Conservation (phyloP, 1,284 basidiomycete genomes). For the Taiwanofungus camphoratus region DNA sequence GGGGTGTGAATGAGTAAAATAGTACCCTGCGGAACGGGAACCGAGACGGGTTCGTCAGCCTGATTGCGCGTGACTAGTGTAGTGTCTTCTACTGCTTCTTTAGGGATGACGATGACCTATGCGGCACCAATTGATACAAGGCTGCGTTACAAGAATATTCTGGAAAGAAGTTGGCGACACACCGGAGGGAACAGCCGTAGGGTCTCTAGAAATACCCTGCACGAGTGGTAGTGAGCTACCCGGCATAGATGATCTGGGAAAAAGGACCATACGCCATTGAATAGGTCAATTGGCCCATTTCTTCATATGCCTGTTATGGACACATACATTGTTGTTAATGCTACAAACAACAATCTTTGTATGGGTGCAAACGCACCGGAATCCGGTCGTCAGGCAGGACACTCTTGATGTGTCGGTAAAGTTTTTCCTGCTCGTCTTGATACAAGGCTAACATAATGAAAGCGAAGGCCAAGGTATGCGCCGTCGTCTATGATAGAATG, state of each 20-base stretch:
- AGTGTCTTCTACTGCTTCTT: conserved; percentile 43
- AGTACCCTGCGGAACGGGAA: conserved; percentile 44
- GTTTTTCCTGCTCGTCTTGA: conserved; percentile 55
- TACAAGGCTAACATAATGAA: conserved; percentile 49
- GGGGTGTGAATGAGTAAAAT: conserved; percentile 34
- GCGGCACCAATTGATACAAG: no score
- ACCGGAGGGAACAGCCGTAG: conserved; percentile 57
- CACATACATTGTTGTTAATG: no score
- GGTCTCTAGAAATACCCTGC: conserved; percentile 53
- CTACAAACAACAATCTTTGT: neutral
- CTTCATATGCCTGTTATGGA: conserved; percentile 40
- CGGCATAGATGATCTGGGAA: neutral
- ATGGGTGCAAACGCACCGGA: conserved; percentile 29
- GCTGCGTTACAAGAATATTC: no score
- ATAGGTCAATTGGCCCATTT: conserved; percentile 41
- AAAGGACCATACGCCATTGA: conserved; percentile 36
- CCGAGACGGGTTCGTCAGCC: conserved; percentile 33
- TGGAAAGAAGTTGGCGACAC: conserved; percentile 22
- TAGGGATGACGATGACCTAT: conserved; percentile 27
- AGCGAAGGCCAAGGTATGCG: conserved; percentile 51
- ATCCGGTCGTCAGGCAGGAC: conserved; percentile 36
- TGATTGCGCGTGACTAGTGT: conserved; percentile 32
- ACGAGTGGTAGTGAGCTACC: conserved; percentile 3
- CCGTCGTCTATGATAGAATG: conserved; percentile 34
- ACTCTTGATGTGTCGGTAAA: conserved; percentile 46